phyloP scores from a whole-genome alignment of 1,139 yeast genomes.

The Nadsonia commutata region DNA sequence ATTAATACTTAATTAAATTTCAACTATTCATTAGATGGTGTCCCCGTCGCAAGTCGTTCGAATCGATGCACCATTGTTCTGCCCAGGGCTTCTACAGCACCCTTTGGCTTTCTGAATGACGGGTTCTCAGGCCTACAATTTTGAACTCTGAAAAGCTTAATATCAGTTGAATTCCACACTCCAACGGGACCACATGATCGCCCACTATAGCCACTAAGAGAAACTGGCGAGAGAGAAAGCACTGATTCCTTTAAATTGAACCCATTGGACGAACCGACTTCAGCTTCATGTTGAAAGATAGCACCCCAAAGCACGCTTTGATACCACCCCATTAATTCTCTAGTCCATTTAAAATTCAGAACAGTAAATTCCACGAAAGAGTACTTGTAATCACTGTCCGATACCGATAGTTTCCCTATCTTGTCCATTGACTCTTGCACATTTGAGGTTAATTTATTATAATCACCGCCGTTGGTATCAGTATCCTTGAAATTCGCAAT shows the following conservation, averaged over 20 bases:
- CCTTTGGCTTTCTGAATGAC: slow-evolving; percentile 25
- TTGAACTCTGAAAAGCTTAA: slow-evolving; percentile 46
- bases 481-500: background rate
- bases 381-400: slow-evolving; percentile 11
- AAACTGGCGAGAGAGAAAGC: slow-evolving; percentile 10
- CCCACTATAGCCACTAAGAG: slow-evolving; percentile 7
- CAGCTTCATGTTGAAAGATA: slow-evolving; percentile 36
- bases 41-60: slow-evolving; percentile 11
- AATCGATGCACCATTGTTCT: slow-evolving; percentile 25
- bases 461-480: background rate
- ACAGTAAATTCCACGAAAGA: slow-evolving; percentile 27
- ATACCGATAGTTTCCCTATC: slow-evolving; percentile 11
- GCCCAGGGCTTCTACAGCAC: slow-evolving; percentile 41
- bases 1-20: too few relatives aligned
- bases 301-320: slow-evolving; percentile 51
- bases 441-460: slow-evolving; percentile 1
- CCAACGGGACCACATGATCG: slow-evolving; percentile 13
- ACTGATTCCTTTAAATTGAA: slow-evolving; percentile 6
- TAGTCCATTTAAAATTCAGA: slow-evolving; percentile 46
- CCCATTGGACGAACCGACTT: slow-evolving; percentile 8
- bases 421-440: slow-evolving; percentile 12
- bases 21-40: too few relatives aligned
- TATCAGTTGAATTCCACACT: slow-evolving; percentile 49
- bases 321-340: slow-evolving; percentile 63
- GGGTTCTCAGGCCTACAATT: slow-evolving; percentile 29